Evolutionary conservation across 2,329 filamentous ascomycete genomes (phyloP).

Genomic region (Aspergillus cejpii): DNA sequence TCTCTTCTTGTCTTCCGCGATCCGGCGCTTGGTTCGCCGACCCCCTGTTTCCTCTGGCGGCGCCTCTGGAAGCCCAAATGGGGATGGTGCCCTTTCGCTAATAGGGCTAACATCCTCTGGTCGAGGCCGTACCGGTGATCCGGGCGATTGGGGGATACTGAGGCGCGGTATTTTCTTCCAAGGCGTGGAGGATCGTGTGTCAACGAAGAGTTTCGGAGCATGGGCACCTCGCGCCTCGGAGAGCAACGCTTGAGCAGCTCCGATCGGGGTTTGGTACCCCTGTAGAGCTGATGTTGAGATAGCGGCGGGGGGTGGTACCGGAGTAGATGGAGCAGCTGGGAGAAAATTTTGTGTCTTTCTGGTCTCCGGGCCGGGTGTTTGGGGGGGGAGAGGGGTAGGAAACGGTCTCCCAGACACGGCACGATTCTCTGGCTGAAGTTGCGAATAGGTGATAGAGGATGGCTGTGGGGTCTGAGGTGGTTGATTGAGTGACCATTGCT

Average conservation of each 20-base stretch:
- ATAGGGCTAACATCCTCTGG: conserved; percentile 43
- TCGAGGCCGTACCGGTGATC: conserved; percentile 37
- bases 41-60: conserved; percentile 21
- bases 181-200: conserved; percentile 39
- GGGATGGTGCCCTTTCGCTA: conserved; percentile 39
- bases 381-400: conserved; percentile 17
- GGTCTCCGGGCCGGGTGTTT: conserved; percentile 12
- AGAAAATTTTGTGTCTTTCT: conserved; percentile 12
- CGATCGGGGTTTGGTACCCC: conserved; percentile 26
- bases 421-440: conserved; percentile 13
- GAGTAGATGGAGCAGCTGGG: conserved; percentile 25
- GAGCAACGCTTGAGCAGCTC: conserved; percentile 19
- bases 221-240: conserved; percentile 24
- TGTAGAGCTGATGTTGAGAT: conserved; percentile 22
- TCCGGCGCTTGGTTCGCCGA: conserved; percentile 16
- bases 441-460: conserved; percentile 18
- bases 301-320: conserved; percentile 15
- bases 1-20: conserved; percentile 19
- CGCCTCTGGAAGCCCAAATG: conserved; percentile 25
- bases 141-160: conserved; percentile 32
- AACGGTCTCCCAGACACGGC: conserved; percentile 16
- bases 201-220: conserved; percentile 31
- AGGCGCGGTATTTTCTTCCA: conserved; percentile 38
- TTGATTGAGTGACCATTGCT: conserved; percentile 34
- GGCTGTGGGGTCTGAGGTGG: conserved; percentile 28